Evolutionary conservation across 352 stramenopile species (phyloP), one percentile per base, ranked within the genome.

Genomic region (Globisporangium canariense): DNA sequence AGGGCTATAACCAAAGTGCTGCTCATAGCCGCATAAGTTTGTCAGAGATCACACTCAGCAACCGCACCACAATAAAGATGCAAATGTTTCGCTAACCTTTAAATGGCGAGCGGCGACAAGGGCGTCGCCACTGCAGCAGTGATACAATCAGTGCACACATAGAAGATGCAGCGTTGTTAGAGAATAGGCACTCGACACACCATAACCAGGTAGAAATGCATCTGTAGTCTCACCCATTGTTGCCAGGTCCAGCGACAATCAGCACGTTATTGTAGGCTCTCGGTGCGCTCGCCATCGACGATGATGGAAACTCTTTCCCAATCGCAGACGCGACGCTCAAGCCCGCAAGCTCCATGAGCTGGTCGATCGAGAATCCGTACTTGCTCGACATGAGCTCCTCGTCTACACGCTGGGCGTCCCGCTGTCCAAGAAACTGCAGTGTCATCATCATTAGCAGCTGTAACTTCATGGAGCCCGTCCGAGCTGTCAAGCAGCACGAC

Each of bases 331-430:
- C 94, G 18, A 99, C 96, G 69, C 90, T 93, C 10, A 99, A 75
- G 4, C 98, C 98, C 9, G 98, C 98, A 20, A 99, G 81, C 77
- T 99, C 98, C 98, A 99, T 99, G 20, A 99, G 81, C 78, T 99
- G 97, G 62, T 98, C 91, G 58, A 98, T 89, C 25, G 84, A 96
- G 73, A 98, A 98, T 2, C 93, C 93, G 54, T 88, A 77, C 22
- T 58, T 68, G 28, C 65, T 79, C 28, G 75, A 81, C 93, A 98
- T 98, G 51, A 98, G 88, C 64, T 94, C 79, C 59, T 92, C 81
- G 60, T 98, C 95, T 4, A 98, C 78, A 30, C 55, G 73, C 67
- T 93, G 85, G 43, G 87, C 87, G 49, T 93, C 81, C 22, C 70
- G 71, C 63, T 95, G 87, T 0, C 73, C 76, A 45, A 95, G 58